Evolutionary conservation across 257 asterid genomes (phyloP), one percentile per base, ranked within the genome.

Genomic region (Phtheirospermum japonicum): DNA sequence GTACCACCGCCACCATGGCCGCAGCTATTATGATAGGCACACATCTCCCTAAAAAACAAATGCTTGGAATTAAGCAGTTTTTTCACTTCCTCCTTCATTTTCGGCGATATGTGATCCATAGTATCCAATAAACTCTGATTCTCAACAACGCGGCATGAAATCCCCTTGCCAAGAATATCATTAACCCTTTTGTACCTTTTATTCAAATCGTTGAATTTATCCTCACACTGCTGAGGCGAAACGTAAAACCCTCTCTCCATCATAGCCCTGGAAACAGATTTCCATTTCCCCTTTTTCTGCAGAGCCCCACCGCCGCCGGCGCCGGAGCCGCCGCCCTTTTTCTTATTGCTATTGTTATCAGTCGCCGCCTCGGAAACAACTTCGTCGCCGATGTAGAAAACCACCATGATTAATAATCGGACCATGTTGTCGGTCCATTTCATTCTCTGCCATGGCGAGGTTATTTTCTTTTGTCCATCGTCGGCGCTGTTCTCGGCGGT

Each of bases 281-380:
- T 89, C 99, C 99, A 93, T 36, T 93, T 93, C 64, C 99, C 99
- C 68, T 93, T 89, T 80, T 85, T 93, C 77, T 87, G 98, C 68
- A 84, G 63, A 61, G 70, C 70, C 6, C 84, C 96, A 0, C 76
- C 78, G 9, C 70, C 73, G 59, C 70, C 70, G 7, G 71, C 73
- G n/a, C n/a, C n/a, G 57, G 68, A 68, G 7, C 83, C 95, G 0
- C 77, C n/a, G 9, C 71, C 73, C 68, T 83, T 87, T 80, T 85
- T 86, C 69, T 83, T 86, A 0, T 67, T 56, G 28, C 39, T 39
- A 1, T 74, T 64, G 13, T 59, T 72, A 31, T 20, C 73, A n/a
- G 72, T 23, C 1, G 42, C 42, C 10, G 42, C 86, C 45, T 88
- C 97, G 8, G 89, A 51, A 0, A 85, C 80, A 59, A 57, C 87